Base-by-base conservation (phyloP, 2,329 filamentous ascomycete genomes). In the Simplicillium sp. region DNA sequence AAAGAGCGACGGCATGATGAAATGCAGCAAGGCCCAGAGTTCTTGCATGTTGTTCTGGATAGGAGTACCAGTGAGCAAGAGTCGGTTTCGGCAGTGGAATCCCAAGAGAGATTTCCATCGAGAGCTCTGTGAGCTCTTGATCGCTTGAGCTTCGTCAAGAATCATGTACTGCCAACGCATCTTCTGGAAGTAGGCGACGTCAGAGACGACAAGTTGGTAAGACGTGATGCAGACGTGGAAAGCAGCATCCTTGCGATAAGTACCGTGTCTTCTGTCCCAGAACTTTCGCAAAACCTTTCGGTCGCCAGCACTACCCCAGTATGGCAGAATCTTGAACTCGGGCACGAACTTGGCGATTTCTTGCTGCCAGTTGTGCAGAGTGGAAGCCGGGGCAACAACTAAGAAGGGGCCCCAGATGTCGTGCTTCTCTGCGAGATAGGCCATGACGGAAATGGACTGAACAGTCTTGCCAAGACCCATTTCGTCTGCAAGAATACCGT, bases 1-100 rank as follows among this genome's bases (percentile, higher is more conserved):
- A 63, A 98, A 98, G 39, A 98, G 73, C 34, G 87, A 95, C n/a
- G 92, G 92, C 92, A 98, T 97, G 67, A 97, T 97, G 68, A 98
- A 98, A 73, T 98, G 92, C 15, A 98, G 73, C 50, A 98, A 66
- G 25, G 92, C 92, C 92, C 92, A 98, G 44, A 98, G 66, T 64
- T 98, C 90, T 64, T 97, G 92, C 92, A 98, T 98, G 72, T 97
- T 98, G 69, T 98, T 98, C 63, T 98, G 92, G 49, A 98, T 97
- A 3, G 92, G 92, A 1, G 92, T 98, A 66, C 92, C 92, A 0
- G 92, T 98, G 15, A 98, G 75, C 35, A 98, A 70, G 36, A 98
- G 76, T 50, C 92, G 80, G 64, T 97, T 98, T 45, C 92, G 84
- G 66, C 90, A 97, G 59, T 94, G 86, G 72, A 97, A 97, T 38